Percentiles rank a stretch among this genome's conserved stretches.
These are phyloP conservation scores for Aspergillus incahuasiensis DNA, from an alignment of 495 filamentous ascomycete genomes.

Conservation along the genomic window DNA sequence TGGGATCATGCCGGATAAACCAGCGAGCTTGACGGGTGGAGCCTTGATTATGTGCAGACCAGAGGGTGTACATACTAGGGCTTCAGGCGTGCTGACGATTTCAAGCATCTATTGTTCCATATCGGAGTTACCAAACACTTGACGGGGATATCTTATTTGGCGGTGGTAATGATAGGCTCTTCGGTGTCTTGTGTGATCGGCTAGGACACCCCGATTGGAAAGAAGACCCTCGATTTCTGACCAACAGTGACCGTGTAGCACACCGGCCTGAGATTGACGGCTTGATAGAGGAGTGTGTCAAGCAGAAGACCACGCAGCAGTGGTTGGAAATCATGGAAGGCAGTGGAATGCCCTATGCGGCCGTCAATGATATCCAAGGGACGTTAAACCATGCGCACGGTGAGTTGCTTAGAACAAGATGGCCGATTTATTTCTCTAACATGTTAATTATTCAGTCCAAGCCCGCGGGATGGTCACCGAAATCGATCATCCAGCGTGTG, in stretches of 20 bases:
- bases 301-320: slow-evolving; percentile 75
- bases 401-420: slow-evolving; percentile 24
- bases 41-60: no score
- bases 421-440: neutral
- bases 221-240: slow-evolving; percentile 65
- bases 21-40: no score
- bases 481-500: slow-evolving; percentile 76
- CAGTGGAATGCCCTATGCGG: slow-evolving; percentile 89
- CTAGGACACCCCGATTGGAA: slow-evolving; percentile 78
- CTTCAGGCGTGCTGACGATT: slow-evolving; percentile 14
- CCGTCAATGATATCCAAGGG: slow-evolving; percentile 85
- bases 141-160: slow-evolving; percentile 92
- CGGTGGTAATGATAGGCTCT: slow-evolving; percentile 89
- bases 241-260: slow-evolving; percentile 77
- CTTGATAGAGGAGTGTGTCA: slow-evolving; percentile 69
- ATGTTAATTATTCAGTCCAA: slow-evolving; percentile 45
- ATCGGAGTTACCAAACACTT: slow-evolving; percentile 83
- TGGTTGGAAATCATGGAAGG: slow-evolving; percentile 88
- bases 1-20: no score
- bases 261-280: slow-evolving; percentile 71
- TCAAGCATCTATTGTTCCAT: slow-evolving; percentile 89
- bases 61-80: no score
- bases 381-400: slow-evolving; percentile 81
- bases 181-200: slow-evolving; percentile 76
- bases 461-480: slow-evolving; percentile 87